phyloP scores from a whole-genome alignment of 1,284 basidiomycete species.

The Anthracocystis panici-leucophaei region DNA sequence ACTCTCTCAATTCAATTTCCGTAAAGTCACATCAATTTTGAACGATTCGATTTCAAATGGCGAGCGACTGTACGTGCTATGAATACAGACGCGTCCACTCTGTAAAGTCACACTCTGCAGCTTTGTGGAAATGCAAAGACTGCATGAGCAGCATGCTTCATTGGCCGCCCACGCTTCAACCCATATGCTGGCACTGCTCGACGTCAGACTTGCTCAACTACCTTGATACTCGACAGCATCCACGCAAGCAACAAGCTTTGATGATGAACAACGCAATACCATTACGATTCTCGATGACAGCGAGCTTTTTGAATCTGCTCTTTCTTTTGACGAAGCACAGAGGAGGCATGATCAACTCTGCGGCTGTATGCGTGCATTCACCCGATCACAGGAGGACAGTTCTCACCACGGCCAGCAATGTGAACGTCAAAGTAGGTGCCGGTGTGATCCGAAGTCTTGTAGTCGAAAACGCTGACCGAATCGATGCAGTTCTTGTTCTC shows the following conservation, averaged over 20 bases:
- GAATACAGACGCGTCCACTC: slow-evolving; percentile 9
- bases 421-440: slow-evolving; percentile 63
- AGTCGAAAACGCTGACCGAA: slow-evolving; percentile 38
- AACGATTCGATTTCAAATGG: neutral
- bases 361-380: neutral
- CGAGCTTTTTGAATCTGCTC: neutral
- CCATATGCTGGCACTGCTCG: neutral
- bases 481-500: slow-evolving; percentile 61
- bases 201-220: neutral
- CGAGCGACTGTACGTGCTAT: too few relatives aligned
- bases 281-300: neutral
- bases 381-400: slow-evolving; percentile 49
- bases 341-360: slow-evolving; percentile 12
- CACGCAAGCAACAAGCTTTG: neutral
- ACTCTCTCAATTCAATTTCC: slow-evolving; percentile 8
- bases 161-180: too few relatives aligned
- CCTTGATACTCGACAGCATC: neutral
- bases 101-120: slow-evolving; percentile 9
- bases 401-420: slow-evolving; percentile 50
- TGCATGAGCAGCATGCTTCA: neutral
- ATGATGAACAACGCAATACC: neutral
- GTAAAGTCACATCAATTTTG: slow-evolving; percentile 10
- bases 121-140: neutral
- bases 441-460: slow-evolving; percentile 51
- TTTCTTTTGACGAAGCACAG: slow-evolving; percentile 2